Conservation (phyloP, 495 filamentous ascomycete species). For the Lasiosphaeriaceae sp. region DNA sequence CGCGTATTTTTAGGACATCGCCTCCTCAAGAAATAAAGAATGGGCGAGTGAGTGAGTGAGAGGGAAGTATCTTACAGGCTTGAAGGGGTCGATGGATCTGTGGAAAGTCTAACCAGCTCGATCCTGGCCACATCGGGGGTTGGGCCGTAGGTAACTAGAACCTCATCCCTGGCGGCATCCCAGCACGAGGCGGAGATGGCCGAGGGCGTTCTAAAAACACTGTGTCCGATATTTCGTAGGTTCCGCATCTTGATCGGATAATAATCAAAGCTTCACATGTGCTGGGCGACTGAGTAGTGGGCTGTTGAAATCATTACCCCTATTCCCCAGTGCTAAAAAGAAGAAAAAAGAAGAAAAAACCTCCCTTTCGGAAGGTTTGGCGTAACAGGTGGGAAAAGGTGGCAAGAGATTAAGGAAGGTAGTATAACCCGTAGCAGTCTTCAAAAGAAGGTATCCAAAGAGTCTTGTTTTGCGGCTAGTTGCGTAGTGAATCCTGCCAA, state of each 20-base stretch:
- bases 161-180: constrained; percentile 66
- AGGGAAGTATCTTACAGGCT: constrained; percentile 38
- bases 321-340: not conserved
- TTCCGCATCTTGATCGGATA: constrained; percentile 61
- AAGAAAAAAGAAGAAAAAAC: not conserved
- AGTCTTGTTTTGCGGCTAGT: too few relatives aligned
- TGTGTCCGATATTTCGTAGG: constrained; percentile 65
- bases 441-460: too few relatives aligned
- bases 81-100: constrained; percentile 32
- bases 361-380: not conserved
- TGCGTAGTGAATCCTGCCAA: too few relatives aligned
- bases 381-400: not conserved
- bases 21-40: constrained; percentile 8
- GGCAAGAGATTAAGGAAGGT: not conserved
- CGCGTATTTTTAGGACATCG: constrained; percentile 10
- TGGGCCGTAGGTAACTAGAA: constrained; percentile 75
- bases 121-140: constrained; percentile 57
- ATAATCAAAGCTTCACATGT: not conserved
- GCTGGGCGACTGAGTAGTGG: too few relatives aligned
- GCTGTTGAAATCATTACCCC: not conserved
- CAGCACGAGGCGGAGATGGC: constrained; percentile 67
- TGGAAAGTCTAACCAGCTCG: constrained; percentile 57
- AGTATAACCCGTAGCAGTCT: too few relatives aligned
- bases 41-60: not conserved
- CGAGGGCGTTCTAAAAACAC: constrained; percentile 47